Base-by-base conservation (phyloP, 805 yeast species). In the Isabelozyma pseudorhagii region DNA sequence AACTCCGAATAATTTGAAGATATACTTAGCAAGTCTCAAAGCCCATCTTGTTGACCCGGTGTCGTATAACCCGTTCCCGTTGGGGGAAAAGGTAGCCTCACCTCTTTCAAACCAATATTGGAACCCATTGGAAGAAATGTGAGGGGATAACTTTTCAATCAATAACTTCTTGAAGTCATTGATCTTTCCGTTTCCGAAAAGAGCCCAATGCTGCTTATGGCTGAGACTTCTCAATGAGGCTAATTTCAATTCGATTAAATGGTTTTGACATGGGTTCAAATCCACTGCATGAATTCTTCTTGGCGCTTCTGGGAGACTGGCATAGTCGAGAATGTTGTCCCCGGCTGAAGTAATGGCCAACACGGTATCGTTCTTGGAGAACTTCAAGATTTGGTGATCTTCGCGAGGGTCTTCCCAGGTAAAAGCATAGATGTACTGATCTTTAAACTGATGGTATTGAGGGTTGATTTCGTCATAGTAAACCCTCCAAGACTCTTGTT, bases 401-500 rank as follows among this genome's bases (percentile, higher is more conserved):
- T 87, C 94, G 49, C 86, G 77, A 29, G 96, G 96, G 62, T 89
- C 96, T 67, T 88, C 96, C 96, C 96, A 88, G 6, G 96, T 88
- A 67, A 88, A 88, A 4, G 96, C 92, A 62, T 88, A 89, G 52
- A 88, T 89, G 65, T 87, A 88, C 68, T 88, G 91, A 61, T 86
- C 78, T 51, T 80, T 82, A 72, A 88, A 88, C 65, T 87, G 91
- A 45, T 78, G 79, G 62, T 85, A 85, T 56, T 79, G 78, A 7
- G 85, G 82, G 59, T 81, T 80, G 55, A 82, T 64, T 60, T 86
- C 93, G 64, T 88, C 90, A 59, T 83, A 88, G 68, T 83, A 88
- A 40, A 87, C 90, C 60, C 96, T 77, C 85, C 92, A 87, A 25
- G 83, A 75, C 62, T 87, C 87, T 46, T 69, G 74, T 68, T 89